Evolutionary conservation across 305 asterid genomes (phyloP).

Genomic region (Solanum hybrid): DNA sequence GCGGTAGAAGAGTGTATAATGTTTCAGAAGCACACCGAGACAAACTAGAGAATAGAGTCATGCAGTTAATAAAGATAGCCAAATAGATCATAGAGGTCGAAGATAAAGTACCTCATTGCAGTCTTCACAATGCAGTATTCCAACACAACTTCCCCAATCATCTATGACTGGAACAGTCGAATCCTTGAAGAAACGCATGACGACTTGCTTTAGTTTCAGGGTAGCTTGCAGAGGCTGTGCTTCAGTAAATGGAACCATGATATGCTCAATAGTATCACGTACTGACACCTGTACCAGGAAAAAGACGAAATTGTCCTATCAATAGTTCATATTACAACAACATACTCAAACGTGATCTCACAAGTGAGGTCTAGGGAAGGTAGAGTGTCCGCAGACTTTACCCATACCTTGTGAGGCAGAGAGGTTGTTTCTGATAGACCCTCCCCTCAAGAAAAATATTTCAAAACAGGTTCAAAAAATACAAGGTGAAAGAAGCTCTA

Average conservation of each 20-base stretch:
- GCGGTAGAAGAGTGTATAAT: background rate
- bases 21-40: background rate
- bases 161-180: slow-evolving; percentile 50
- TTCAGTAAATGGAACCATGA: slow-evolving; percentile 50
- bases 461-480: background rate
- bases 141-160: slow-evolving; percentile 68
- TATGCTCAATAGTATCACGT: slow-evolving; percentile 38
- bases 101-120: slow-evolving; percentile 36
- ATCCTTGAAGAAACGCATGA: slow-evolving; percentile 46
- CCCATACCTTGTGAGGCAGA: background rate
- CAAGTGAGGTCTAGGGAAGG: background rate
- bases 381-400: background rate
- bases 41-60: background rate
- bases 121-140: slow-evolving; percentile 62
- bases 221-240: slow-evolving; percentile 54
- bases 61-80: background rate
- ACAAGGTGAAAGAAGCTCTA: background rate
- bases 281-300: slow-evolving; percentile 35
- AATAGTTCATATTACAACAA: slow-evolving; percentile 1
- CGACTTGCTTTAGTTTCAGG: slow-evolving; percentile 41
- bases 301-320: slow-evolving; percentile 1
- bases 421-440: background rate
- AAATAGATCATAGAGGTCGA: slow-evolving; percentile 7
- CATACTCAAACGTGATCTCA: background rate
- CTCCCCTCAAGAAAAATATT: background rate